Percentiles rank a stretch among this genome's conserved stretches.
Conservation (phyloP, 805 yeast genomes). For the Metschnikowia cubensis region DNA sequence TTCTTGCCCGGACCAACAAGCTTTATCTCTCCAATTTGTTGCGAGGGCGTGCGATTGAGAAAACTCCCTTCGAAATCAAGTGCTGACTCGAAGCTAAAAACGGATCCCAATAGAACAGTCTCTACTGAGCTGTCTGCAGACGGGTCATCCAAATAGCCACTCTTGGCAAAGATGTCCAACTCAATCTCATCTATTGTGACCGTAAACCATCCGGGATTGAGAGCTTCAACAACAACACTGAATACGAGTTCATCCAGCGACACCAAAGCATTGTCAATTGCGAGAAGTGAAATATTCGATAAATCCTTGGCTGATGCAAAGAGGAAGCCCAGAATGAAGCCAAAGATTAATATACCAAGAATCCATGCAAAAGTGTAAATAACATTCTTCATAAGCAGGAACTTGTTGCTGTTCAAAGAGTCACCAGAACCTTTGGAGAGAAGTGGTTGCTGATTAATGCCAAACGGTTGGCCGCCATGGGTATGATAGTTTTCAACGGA, state of each 20-base stretch:
- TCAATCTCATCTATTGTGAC: constrained; percentile 62
- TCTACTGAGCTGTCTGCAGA: constrained; percentile 30
- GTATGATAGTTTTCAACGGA: background rate
- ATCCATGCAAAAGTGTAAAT: constrained; percentile 45
- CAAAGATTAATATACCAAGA: constrained; percentile 55
- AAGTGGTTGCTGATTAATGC: constrained; percentile 20
- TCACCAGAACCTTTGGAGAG: constrained; percentile 28
- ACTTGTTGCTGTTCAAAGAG: constrained; percentile 8
- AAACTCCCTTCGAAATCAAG: constrained; percentile 74
- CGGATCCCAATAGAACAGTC: constrained; percentile 74
- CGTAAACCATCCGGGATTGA: constrained; percentile 82
- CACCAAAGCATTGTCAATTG: constrained; percentile 68
- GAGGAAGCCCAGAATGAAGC: constrained; percentile 78
- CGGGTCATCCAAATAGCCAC: constrained; percentile 39
- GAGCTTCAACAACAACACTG: constrained; percentile 70
- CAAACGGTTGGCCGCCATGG: background rate
- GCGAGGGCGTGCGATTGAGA: constrained; percentile 54
- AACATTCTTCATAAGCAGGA: constrained; percentile 28
- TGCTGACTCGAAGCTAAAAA: constrained; percentile 64
- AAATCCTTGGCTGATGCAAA: constrained; percentile 85
- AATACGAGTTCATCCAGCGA: constrained; percentile 83
- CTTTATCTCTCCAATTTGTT: constrained; percentile 67
- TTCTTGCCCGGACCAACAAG: constrained; percentile 66
- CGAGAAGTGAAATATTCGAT: constrained; percentile 55
- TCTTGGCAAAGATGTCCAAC: constrained; percentile 80